Conservation (phyloP, 1,284 basidiomycete genomes). For the Mrakiaceae sp. region DNA sequence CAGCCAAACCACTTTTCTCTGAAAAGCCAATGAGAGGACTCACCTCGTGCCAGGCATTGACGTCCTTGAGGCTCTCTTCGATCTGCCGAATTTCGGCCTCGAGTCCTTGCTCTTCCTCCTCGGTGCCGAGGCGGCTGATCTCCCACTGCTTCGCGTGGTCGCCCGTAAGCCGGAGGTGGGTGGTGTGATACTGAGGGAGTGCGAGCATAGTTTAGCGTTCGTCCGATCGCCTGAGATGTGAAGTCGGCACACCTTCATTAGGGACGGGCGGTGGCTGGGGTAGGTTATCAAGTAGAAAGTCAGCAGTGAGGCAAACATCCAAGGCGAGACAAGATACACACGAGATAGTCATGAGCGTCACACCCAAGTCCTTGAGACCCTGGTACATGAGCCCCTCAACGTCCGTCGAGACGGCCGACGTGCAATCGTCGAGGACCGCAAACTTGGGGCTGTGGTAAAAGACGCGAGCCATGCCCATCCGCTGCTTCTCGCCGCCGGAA, state of each 20-base stretch:
- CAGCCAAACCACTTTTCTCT: background rate
- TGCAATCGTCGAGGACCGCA: conserved; percentile 59
- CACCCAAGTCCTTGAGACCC: conserved; percentile 78
- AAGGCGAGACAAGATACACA: conserved; percentile 18
- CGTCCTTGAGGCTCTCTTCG: conserved; percentile 32
- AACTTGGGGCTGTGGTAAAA: conserved; percentile 31
- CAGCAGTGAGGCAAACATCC: background rate
- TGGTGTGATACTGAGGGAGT: conserved; percentile 54
- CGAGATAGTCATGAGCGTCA: conserved; percentile 88
- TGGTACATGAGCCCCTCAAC: conserved; percentile 96
- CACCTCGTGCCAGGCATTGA: conserved; percentile 32
- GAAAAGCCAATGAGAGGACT: background rate
- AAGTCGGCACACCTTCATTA: conserved; percentile 42
- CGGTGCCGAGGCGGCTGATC: conserved; percentile 55
- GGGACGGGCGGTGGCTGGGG: conserved; percentile 46
- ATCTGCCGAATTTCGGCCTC: conserved; percentile 35
- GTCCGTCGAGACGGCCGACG: conserved; percentile 90
- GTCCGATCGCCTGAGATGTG: background rate
- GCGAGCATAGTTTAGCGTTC: conserved; percentile 15
- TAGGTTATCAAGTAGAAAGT: background rate
- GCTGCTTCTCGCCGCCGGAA: conserved; percentile 86
- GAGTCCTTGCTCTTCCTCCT: conserved; percentile 57
- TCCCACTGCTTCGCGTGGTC: conserved; percentile 49
- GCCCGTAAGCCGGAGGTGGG: conserved; percentile 57
- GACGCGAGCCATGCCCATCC: conserved; percentile 48